Conservation (phyloP, 139 green algal species). For the Chlorokybus atmophyticus region DNA sequence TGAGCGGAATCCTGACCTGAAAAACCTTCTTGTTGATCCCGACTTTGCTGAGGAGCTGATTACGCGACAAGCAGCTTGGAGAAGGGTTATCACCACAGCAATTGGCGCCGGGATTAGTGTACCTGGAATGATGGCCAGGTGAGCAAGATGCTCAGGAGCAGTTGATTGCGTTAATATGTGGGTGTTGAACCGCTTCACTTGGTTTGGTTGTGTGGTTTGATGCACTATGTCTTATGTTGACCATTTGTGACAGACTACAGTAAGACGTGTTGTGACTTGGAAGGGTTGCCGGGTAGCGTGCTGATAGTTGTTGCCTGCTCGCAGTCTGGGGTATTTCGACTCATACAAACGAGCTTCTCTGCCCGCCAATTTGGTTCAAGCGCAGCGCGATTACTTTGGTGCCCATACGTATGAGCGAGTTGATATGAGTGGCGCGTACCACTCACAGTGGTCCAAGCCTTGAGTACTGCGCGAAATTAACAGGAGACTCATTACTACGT, state of each 20-base stretch:
- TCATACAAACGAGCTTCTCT: slow-evolving; percentile 73
- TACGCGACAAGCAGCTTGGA: slow-evolving; percentile 62
- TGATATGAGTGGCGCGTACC: slow-evolving; percentile 31
- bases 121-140: slow-evolving; percentile 69
- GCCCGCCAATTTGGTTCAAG: slow-evolving; percentile 93
- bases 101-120: slow-evolving; percentile 46
- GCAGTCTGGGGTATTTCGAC: slow-evolving; percentile 90
- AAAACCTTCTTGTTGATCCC: slow-evolving; percentile 75
- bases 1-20: slow-evolving; percentile 57
- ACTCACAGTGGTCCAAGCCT: slow-evolving; percentile 44
- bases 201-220: too few relatives aligned
- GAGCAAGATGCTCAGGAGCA: too few relatives aligned
- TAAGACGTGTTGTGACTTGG: too few relatives aligned
- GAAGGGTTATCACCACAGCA: slow-evolving; percentile 59
- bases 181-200: too few relatives aligned
- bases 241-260: too few relatives aligned
- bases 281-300: background rate
- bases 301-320: background rate
- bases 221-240: too few relatives aligned
- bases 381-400: slow-evolving; percentile 97
- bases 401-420: slow-evolving; percentile 83
- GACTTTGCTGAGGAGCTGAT: slow-evolving; percentile 71
- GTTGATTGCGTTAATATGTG: too few relatives aligned
- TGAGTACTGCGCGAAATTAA: too few relatives aligned
- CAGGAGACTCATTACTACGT: too few relatives aligned